Conservation (phyloP, 2,329 filamentous ascomycete species). For the Didymella keratinophila region DNA sequence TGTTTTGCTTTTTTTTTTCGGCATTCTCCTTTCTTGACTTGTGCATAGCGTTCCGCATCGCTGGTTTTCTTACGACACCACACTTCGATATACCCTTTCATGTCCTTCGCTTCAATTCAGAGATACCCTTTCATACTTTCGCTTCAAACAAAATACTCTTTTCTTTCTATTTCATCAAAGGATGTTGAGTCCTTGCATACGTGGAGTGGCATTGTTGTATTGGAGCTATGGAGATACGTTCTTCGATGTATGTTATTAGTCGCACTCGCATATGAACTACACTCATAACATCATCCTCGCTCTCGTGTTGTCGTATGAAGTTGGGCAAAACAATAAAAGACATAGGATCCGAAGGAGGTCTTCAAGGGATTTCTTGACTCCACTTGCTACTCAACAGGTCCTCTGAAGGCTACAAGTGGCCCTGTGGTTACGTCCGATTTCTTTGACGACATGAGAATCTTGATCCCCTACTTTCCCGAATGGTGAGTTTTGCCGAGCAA, state of each 20-base stretch:
- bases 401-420: too few relatives aligned
- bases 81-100: neutral
- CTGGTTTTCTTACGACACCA: neutral
- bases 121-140: conserved; percentile 11
- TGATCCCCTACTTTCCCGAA: neutral
- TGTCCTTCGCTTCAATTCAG: neutral
- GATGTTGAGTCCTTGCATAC: neutral
- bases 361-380: too few relatives aligned
- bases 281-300: neutral
- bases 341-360: too few relatives aligned
- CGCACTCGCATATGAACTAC: neutral
- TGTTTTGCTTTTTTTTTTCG: neutral
- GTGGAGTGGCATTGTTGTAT: neutral
- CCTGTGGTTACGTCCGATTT: too few relatives aligned
- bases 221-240: neutral
- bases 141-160: conserved; percentile 10
- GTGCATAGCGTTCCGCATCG: neutral
- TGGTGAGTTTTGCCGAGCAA: neutral
- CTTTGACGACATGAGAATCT: too few relatives aligned
- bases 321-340: too few relatives aligned
- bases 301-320: too few relatives aligned
- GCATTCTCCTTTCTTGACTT: neutral
- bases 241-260: neutral
- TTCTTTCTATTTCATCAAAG: neutral
- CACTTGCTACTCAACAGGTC: too few relatives aligned